Base-by-base conservation (phyloP, 2,329 filamentous ascomycete species). In the Curvularia lunata region DNA sequence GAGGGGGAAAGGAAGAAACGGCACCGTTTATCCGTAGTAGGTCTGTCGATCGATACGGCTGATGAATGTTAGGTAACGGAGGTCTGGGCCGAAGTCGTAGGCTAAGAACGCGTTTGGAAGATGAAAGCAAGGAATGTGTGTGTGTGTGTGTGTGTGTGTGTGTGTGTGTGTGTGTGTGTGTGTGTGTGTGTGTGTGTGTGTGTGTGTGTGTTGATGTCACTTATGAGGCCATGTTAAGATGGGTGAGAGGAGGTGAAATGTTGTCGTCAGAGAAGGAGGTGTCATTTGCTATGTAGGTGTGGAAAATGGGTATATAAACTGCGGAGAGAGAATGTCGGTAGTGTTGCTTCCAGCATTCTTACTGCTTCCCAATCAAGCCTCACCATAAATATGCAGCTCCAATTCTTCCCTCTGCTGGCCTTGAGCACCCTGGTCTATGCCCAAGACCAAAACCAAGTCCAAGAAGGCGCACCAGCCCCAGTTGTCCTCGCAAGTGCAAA, bases 401-500 rank as follows among this genome's bases (percentile, higher is more conserved):
- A 54, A 52, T n/a, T 52, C 25, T 30, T 65, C 47, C 49, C 62
- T 13, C 32, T 58, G 23, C 40, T 60, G 40, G 64, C 57, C 38
- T 45, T 67, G 23, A 49, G 58, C 30, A 56, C 63, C 18, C 43
- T 63, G 41, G 47, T 53, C 41, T 40, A 58, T 18, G 59, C 61
- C 5, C 66, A 67, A 40, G 54, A 30, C 28, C 28, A 55, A 6
- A 4, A 5, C 13, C 61, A 63, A 30, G 66, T 67, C 49, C 52
- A 56, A 45, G 64, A 66, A 47, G 61, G 55, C 19, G 59, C 65
- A 19, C 66, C 65, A 21, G 59, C 65, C 21, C 59, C 61, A 1
- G 52, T 61, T 12, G 32, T 63, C 16, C 66, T 70, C 34, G 53
- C 52, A 2, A 61, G 64, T 6, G 62, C 62, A 27, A 69, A 70